Base-by-base conservation (phyloP, 352 stramenopile genomes). In the Pythium periplocum region DNA sequence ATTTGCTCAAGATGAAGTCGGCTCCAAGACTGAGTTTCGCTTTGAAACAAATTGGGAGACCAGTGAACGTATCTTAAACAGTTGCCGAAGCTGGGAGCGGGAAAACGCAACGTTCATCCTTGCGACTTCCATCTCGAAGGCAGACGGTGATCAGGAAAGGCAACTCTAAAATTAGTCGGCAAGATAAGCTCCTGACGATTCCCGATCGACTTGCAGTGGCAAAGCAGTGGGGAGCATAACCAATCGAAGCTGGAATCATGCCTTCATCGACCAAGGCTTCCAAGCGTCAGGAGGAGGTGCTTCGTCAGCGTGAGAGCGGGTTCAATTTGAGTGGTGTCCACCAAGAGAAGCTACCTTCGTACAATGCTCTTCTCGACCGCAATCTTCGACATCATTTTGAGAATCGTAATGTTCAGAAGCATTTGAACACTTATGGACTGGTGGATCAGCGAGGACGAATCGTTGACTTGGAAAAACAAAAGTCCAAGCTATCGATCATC, bases 331-430 rank as follows among this genome's bases (percentile, higher is more conserved):
- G 66, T 17, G 73, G 73, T 4, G 69, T 78, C 17, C 77, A 87
- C 49, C 79, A 87, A 35, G 74, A 87, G 50, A 87, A 80, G 17
- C 57, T 95, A 6, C 73, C 72, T 2, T 58, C 83, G 47, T 96
- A 96, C 75, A 96, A 96, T 48, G 84, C 87, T n/a, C 73, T 96
- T 10, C 60, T 90, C 42, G 89, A 97, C 59, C 69, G 71, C 12
- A 97, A 96, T 56, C 71, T 97, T 69, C 81, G 87, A 3, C 84
- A 96, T 53, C 93, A 92, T 54, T 96, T 97, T 45, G 84, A 96
- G 53, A 94, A 70, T 48, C 80, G 71, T 1, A 67, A 63, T 5
- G 69, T 92, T 11, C 87, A 96, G 59, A 74, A 48, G 12, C 84
- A 96, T 48, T 51, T 97, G 37, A 89, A 87, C 48, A 73, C 76